Conservation (phyloP, 164 flowering plant genomes). For the Aristolochia contorta region DNA sequence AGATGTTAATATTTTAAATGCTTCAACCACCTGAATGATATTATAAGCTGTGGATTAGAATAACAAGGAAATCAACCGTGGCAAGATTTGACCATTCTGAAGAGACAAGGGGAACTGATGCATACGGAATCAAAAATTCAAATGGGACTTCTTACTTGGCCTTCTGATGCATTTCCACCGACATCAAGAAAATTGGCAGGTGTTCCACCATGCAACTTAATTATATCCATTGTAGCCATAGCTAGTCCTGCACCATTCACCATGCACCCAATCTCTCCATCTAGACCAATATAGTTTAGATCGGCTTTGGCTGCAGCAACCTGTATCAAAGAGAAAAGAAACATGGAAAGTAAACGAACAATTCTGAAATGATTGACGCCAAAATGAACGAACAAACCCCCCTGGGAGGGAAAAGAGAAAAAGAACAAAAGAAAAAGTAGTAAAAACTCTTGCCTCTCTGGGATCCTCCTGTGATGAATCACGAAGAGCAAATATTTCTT, state of each 20-base stretch:
- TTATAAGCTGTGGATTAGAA: not conserved
- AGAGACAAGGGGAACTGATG: no score
- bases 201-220: constrained; percentile 97
- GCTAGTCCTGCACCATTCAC: constrained; percentile 99
- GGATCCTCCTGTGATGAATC: constrained; percentile 98
- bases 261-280: constrained; percentile 99
- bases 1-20: constrained; percentile 92
- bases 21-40: constrained; percentile 77
- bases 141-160: constrained; percentile 44
- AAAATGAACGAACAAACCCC: no score
- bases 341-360: no score
- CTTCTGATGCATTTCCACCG: constrained; percentile 97
- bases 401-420: no score
- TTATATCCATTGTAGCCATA: constrained; percentile 99
- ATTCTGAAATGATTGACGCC: no score
- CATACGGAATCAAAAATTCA: not conserved
- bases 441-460: constrained; percentile 60
- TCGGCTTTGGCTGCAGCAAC: constrained; percentile 97
- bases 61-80: not conserved
- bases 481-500: constrained; percentile 81
- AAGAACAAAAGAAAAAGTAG: not conserved
- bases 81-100: not conserved
- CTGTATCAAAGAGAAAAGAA: constrained; percentile 21
- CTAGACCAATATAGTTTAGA: constrained; percentile 94
- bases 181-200: constrained; percentile 99